Conservation (phyloP, 2,329 filamentous ascomycete species). For the Fusarium sambucinum region DNA sequence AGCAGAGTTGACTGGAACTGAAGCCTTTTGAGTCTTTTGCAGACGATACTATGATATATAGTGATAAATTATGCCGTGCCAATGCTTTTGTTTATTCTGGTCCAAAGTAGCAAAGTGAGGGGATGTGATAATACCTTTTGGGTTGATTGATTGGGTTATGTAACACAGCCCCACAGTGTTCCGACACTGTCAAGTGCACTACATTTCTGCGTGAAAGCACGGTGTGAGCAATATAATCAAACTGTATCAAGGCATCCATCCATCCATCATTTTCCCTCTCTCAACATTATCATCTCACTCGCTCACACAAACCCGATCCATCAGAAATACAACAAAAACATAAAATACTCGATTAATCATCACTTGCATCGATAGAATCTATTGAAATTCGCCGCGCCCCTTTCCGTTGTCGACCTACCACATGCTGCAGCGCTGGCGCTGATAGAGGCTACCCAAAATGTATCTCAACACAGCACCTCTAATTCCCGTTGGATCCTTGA, state of each 20-base stretch:
- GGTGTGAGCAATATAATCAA: neutral
- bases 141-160: neutral
- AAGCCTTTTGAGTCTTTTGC: too few relatives aligned
- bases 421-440: neutral
- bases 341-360: neutral
- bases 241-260: neutral
- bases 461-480: slow-evolving; percentile 45
- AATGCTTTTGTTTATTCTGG: too few relatives aligned
- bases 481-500: slow-evolving; percentile 58
- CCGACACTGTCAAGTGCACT: neutral
- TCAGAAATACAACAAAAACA: neutral
- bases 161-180: neutral
- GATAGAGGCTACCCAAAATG: slow-evolving; percentile 25
- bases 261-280: neutral
- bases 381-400: neutral
- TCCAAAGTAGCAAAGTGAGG: too few relatives aligned
- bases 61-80: too few relatives aligned
- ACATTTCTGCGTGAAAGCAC: fast-evolving
- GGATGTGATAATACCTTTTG: neutral
- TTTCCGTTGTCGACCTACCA: neutral
- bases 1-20: too few relatives aligned
- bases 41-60: too few relatives aligned
- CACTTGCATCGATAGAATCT: neutral
- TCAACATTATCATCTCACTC: neutral
- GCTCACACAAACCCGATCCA: neutral